phyloP scores from a whole-genome alignment of 2,329 filamentous ascomycete species.

The Huntiella moniliformis region DNA sequence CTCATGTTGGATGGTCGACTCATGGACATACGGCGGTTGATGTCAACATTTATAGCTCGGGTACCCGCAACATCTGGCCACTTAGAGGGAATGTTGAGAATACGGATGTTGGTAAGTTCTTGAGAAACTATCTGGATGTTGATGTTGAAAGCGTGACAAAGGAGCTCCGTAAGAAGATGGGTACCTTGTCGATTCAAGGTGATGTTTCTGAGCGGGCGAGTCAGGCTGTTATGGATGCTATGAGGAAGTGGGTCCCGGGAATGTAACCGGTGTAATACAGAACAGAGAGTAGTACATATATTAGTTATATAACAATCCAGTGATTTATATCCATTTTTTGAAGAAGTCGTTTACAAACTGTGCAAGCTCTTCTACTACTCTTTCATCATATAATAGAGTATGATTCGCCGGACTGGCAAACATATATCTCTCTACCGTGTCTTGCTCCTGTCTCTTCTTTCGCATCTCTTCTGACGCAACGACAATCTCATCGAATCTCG shows the following conservation, averaged over 20 bases:
- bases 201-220: constrained; percentile 3
- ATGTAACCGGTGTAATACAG: not conserved
- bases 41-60: constrained; percentile 85
- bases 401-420: constrained; percentile 66
- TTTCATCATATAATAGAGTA: constrained; percentile 63
- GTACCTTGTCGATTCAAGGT: constrained; percentile 2
- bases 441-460: constrained; percentile 15
- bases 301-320: constrained; percentile 14
- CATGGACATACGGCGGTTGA: constrained; percentile 89
- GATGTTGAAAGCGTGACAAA: constrained; percentile 62
- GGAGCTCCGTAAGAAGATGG: constrained; percentile 43
- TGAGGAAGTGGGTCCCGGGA: constrained; percentile 9
- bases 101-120: constrained; percentile 71
- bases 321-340: not conserved
- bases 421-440: constrained; percentile 46
- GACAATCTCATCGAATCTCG: constrained; percentile 49
- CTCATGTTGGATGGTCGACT: constrained; percentile 83
- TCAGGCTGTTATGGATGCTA: constrained; percentile 9
- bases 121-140: constrained; percentile 60
- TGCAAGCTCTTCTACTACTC: constrained; percentile 55
- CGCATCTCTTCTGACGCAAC: constrained; percentile 33
- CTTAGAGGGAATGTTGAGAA: constrained; percentile 85
- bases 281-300: too few relatives aligned
- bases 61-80: constrained; percentile 40
- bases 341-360: constrained; percentile 30